Base-by-base conservation (phyloP, 208 protist species). In the Leishmania gerbilli region DNA sequence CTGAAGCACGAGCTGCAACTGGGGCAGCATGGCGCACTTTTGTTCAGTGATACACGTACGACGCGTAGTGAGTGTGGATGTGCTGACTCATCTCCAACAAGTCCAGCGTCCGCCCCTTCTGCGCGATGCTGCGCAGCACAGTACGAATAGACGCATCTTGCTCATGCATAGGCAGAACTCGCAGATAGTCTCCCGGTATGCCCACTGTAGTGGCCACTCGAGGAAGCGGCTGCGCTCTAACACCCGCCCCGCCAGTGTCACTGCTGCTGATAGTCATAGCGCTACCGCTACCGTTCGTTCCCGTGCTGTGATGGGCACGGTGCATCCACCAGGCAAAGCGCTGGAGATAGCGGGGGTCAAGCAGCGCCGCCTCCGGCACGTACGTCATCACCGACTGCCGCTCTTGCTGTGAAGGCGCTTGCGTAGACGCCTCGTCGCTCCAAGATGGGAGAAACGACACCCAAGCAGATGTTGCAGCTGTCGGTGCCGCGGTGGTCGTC, bases 331-430 rank as follows among this genome's bases (percentile, higher is more conserved):
- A 83, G 9, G 87, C 85, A 77, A 95, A 93, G 49, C 90, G 88
- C 49, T 82, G 81, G 3, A 91, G 77, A 72, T 93, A 93, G 15
- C 83, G 74, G 42, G 87, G 86, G 60, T 93, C 88, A 3, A 95
- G 82, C 68, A 95, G 86, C 37, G 91, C 92, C 40, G 76, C 72
- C 81, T 95, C 92, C 15, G 89, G 90, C 71, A 92, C 88, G 55
- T 83, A 84, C 74, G 56, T 53, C 74, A 77, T 49, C 55, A 47
- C 53, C 68, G 65, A 5, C 65, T 74, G 40, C 45, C 15, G 68
- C 45, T 68, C 62, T 17, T 55, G 72, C 72, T 40, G 51, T 62
- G 31, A 11, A 17, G 51, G n/a, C 34, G 49, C 53, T 21, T 56
- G 51, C 72, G 24, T 15, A 62, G 72, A 62, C 47, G 31, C 21